Evolutionary conservation across 2,329 filamentous ascomycete species (phyloP).

Genomic region (Venturia oleaginea): DNA sequence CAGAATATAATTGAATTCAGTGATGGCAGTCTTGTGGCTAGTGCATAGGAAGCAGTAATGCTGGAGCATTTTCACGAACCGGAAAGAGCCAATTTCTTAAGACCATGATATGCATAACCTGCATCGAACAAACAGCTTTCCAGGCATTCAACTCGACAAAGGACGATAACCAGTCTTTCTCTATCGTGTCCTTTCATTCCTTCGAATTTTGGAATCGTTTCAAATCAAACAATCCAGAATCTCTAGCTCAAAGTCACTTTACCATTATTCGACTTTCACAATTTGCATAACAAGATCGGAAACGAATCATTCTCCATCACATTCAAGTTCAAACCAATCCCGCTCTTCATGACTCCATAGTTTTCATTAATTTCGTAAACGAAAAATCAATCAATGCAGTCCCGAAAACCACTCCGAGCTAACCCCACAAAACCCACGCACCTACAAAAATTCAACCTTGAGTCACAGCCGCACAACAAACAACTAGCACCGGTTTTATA

Average conservation of each 20-base stretch:
- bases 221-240: not conserved
- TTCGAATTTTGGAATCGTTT: not conserved
- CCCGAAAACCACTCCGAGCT: not conserved
- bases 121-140: too few relatives aligned
- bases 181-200: not conserved
- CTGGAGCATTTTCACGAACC: too few relatives aligned
- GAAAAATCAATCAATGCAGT: not conserved
- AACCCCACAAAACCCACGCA: not conserved
- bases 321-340: not conserved
- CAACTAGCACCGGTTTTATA: not conserved
- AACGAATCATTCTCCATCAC: not conserved
- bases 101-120: too few relatives aligned
- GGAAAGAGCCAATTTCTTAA: too few relatives aligned
- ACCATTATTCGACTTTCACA: not conserved
- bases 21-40: too few relatives aligned
- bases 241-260: not conserved
- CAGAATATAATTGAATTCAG: too few relatives aligned
- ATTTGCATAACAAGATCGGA: not conserved
- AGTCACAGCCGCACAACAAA: not conserved
- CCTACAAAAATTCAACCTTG: not conserved
- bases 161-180: not conserved
- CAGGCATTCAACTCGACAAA: too few relatives aligned
- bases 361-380: not conserved
- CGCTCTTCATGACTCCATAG: not conserved
- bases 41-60: too few relatives aligned